Conservation (phyloP, 179 eudicot genomes). For the Sideroxylon spinosum region DNA sequence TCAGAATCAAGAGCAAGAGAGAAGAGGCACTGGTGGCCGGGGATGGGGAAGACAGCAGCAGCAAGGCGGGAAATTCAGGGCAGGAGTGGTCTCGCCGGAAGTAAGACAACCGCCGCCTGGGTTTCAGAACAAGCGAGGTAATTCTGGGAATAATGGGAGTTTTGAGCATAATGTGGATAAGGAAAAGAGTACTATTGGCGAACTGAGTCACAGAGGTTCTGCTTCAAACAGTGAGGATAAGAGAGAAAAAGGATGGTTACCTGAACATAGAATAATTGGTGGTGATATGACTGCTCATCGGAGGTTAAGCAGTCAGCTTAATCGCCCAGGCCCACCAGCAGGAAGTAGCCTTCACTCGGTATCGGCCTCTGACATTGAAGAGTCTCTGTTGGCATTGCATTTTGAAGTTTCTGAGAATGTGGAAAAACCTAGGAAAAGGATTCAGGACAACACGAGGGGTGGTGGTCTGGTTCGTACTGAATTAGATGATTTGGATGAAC, state of each 20-base stretch:
- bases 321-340: slow-evolving; percentile 42
- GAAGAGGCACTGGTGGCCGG: slow-evolving; percentile 9
- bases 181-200: slow-evolving; percentile 35
- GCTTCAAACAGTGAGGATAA: slow-evolving; percentile 21
- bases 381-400: slow-evolving; percentile 41
- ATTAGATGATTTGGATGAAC: slow-evolving; percentile 56
- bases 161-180: slow-evolving; percentile 32
- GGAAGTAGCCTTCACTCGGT: slow-evolving; percentile 49
- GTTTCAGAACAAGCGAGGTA: slow-evolving; percentile 32
- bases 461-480: slow-evolving; percentile 26
- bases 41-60: slow-evolving; percentile 20
- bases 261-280: slow-evolving; percentile 9
- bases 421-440: slow-evolving; percentile 10
- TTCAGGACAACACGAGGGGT: background rate
- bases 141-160: slow-evolving; percentile 24
- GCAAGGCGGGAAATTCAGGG: slow-evolving; percentile 20
- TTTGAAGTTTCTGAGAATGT: slow-evolving; percentile 31
- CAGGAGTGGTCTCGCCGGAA: slow-evolving; percentile 18
- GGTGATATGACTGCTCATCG: slow-evolving; percentile 21
- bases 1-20: slow-evolving; percentile 18
- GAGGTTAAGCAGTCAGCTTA: slow-evolving; percentile 41
- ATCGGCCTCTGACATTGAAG: slow-evolving; percentile 44
- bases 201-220: slow-evolving; percentile 25
- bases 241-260: slow-evolving; percentile 12
- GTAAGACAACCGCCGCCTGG: slow-evolving; percentile 64